These are phyloP conservation scores for Nakaseomyces kungkrabaensis DNA, from an alignment of 1,139 yeast genomes.

Conservation along the genomic window DNA sequence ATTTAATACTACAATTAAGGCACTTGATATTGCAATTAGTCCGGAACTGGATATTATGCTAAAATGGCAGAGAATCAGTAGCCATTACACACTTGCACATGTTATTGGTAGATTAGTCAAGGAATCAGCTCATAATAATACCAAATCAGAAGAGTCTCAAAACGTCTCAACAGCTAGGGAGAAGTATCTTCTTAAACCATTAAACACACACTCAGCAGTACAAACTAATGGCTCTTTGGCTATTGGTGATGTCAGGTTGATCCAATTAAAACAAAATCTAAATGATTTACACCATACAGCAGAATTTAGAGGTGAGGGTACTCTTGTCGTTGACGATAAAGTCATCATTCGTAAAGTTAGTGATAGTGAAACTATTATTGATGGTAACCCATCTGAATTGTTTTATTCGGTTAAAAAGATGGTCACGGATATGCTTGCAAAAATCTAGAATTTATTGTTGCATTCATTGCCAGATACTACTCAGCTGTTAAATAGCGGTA, in stretches of 20 bases:
- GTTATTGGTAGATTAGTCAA: constrained; percentile 61
- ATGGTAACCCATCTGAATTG: constrained; percentile 67
- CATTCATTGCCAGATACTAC: too few relatives aligned
- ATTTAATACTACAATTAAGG: constrained; percentile 53
- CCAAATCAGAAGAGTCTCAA: constrained; percentile 13
- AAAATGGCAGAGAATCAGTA: constrained; percentile 78
- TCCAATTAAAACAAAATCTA: constrained; percentile 65
- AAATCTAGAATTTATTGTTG: constrained; percentile 17
- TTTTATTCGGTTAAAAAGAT: constrained; percentile 73
- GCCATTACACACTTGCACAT: constrained; percentile 75
- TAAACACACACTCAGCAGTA: constrained; percentile 16
- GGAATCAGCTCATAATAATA: constrained; percentile 21
- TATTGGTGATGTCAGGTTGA: constrained; percentile 80
- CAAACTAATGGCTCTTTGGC: constrained; percentile 38
- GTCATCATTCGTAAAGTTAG: constrained; percentile 68
- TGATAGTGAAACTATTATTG: constrained; percentile 76
- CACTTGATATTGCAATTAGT: constrained; percentile 65
- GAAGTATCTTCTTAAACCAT: constrained; percentile 23
- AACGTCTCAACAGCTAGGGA: constrained; percentile 7
- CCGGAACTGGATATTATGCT: constrained; percentile 52
- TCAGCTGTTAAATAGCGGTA: too few relatives aligned
- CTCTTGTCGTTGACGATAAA: constrained; percentile 70
- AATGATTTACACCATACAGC: constrained; percentile 55
- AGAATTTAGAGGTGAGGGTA: constrained; percentile 90
- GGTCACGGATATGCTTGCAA: constrained; percentile 73